phyloP scores from a whole-genome alignment of 345 rosid genomes.

The Raphanus sativus region DNA sequence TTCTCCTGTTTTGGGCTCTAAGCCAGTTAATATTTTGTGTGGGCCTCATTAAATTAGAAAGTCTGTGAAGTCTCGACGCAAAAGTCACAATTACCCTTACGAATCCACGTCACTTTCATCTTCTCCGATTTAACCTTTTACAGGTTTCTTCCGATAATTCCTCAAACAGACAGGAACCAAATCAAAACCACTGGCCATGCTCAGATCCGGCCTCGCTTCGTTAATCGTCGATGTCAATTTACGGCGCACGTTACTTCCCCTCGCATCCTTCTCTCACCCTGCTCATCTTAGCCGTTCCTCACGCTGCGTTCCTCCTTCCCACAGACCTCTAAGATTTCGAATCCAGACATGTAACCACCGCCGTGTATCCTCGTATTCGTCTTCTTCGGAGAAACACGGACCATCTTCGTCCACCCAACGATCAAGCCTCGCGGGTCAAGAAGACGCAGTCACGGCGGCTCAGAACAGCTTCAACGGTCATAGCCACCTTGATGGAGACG shows the following conservation, averaged over 20 bases:
- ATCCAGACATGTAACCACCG: conserved; percentile 12
- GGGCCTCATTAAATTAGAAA: not conserved
- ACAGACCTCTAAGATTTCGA: conserved; percentile 12
- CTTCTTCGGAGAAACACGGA: conserved; percentile 27
- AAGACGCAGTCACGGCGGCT: conserved; percentile 35
- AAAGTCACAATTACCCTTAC: too few species aligned
- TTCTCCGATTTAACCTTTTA: not conserved
- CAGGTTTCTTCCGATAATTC: not conserved
- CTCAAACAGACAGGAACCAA: not conserved
- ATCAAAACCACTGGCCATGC: conserved; percentile 12
- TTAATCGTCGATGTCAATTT: conserved; percentile 17
- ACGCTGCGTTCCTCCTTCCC: not conserved
- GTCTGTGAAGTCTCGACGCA: not conserved
- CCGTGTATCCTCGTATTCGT: not conserved
- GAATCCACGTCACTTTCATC: not conserved
- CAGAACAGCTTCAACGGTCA: conserved; percentile 29
- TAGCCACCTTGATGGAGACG: not conserved
- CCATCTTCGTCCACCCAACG: conserved; percentile 27
- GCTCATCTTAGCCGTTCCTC: conserved; percentile 42
- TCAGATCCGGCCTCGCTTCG: conserved; percentile 36
- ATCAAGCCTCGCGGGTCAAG: conserved; percentile 41
- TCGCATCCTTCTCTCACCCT: conserved; percentile 22
- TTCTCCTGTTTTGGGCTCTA: not conserved
- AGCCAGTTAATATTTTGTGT: not conserved
- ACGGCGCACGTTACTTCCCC: conserved; percentile 40